These are phyloP conservation scores for Myxozyma lipomycoides DNA, from an alignment of 805 yeast species.

Conservation along the genomic window DNA sequence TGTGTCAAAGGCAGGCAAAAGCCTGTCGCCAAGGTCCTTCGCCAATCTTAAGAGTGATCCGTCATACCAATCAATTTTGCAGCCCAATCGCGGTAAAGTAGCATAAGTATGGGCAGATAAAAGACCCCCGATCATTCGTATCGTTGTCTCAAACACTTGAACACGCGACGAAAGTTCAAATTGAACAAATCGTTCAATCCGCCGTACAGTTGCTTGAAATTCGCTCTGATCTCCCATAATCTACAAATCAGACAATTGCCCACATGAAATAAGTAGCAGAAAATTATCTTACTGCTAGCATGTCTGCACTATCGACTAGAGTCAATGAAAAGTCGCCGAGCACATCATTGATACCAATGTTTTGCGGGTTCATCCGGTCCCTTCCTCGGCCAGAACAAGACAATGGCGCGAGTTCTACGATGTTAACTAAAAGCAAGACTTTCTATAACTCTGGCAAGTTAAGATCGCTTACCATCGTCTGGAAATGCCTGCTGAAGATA, in stretches of 20 bases:
- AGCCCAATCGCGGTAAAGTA: conserved; percentile 46
- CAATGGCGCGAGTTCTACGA: conserved; percentile 60
- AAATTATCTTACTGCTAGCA: conserved; percentile 52
- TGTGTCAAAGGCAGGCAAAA: conserved; percentile 67
- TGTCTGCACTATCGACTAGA: conserved; percentile 72
- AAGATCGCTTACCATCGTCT: conserved; percentile 48
- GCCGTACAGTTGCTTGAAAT: conserved; percentile 47
- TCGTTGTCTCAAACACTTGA: conserved; percentile 84
- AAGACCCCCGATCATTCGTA: conserved; percentile 77
- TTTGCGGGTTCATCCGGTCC: conserved; percentile 50
- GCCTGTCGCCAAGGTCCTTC: conserved; percentile 64
- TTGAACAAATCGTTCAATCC: conserved; percentile 41
- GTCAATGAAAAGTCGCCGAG: conserved; percentile 81
- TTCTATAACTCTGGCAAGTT: neutral
- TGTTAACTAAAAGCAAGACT: neutral
- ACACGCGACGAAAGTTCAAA: conserved; percentile 67
- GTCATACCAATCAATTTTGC: conserved; percentile 49
- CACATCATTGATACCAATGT: conserved; percentile 70
- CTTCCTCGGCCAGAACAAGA: conserved; percentile 66
- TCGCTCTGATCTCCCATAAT: conserved; percentile 55
- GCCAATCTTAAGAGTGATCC: conserved; percentile 73
- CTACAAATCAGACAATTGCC: neutral
- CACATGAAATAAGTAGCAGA: neutral
- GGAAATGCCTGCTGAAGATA: conserved; percentile 74
- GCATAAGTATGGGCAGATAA: conserved; percentile 75